These are phyloP conservation scores for Kazachstania martiniae DNA, from an alignment of 805 yeast species.

Conservation along the genomic window DNA sequence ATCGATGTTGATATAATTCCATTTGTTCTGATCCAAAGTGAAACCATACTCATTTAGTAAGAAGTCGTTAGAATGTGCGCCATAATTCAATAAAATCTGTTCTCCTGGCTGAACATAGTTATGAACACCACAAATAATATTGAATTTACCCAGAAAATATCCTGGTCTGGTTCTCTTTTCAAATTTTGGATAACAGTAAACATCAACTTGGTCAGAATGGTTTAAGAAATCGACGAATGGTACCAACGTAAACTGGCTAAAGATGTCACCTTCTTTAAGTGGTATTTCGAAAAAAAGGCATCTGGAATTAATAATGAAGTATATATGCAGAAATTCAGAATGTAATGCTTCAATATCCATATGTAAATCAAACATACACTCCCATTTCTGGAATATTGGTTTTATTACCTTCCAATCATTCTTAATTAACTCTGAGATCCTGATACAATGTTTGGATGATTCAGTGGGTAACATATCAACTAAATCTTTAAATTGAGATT, in stretches of 20 bases:
- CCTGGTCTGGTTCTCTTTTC: constrained; percentile 29
- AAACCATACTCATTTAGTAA: constrained; percentile 85
- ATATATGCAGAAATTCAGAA: constrained; percentile 46
- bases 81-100: constrained; percentile 69
- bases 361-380: constrained; percentile 2
- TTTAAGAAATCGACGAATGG: constrained; percentile 86
- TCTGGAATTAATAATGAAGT: constrained; percentile 87
- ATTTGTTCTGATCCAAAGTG: constrained; percentile 41
- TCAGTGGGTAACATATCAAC: constrained; percentile 36
- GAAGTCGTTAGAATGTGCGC: constrained; percentile 80
- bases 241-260: constrained; percentile 76
- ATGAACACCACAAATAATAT: constrained; percentile 18
- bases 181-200: constrained; percentile 43
- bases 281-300: constrained; percentile 72
- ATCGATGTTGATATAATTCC: constrained; percentile 65
- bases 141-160: constrained; percentile 24
- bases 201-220: constrained; percentile 40
- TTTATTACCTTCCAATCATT: constrained; percentile 35
- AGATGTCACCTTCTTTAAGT: constrained; percentile 31
- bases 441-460: constrained; percentile 30
- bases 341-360: constrained; percentile 1
- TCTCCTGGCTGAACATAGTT: constrained; percentile 25
- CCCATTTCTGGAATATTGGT: constrained; percentile 18
- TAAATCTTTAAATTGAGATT: constrained; percentile 19
- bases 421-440: constrained; percentile 34